Percentiles rank a stretch among this genome's conserved stretches.
Evolutionary conservation across 257 asterid genomes (phyloP).

Genomic region (Solanum tarapatanum): DNA sequence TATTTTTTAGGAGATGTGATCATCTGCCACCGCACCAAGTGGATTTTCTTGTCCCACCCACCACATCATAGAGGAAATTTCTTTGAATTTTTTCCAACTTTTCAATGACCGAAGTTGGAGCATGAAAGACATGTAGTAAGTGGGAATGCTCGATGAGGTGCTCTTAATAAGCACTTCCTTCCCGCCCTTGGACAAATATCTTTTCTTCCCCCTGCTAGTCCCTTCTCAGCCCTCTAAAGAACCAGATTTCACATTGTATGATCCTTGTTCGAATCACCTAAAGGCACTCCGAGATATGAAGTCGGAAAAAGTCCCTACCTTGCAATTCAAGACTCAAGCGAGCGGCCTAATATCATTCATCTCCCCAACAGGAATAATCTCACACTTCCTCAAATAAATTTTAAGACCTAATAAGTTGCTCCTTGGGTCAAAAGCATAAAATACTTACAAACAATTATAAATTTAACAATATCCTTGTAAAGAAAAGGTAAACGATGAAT

Average conservation of each 20-base stretch:
- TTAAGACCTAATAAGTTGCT: not conserved
- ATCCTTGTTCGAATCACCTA: not conserved
- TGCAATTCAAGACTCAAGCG: not conserved
- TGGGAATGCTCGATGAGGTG: not conserved
- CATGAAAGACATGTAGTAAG: not conserved
- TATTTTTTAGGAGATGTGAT: not conserved
- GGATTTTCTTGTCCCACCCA: not conserved
- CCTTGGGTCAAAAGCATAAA: not conserved
- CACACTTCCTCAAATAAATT: not conserved
- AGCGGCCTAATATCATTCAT: not conserved
- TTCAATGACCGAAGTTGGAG: not conserved
- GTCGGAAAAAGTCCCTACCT: not conserved
- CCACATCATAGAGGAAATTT: not conserved
- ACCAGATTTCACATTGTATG: not conserved
- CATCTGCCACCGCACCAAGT: not conserved
- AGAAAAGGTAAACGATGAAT: no score
- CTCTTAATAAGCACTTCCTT: not conserved
- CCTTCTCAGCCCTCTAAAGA: not conserved
- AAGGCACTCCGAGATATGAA: not conserved
- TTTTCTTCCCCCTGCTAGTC: not conserved
- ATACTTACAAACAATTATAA: no score
- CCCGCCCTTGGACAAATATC: not conserved
- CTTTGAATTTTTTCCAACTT: not conserved
- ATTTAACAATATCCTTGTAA: no score
- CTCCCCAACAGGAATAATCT: not conserved